Percentiles rank a stretch among this genome's conserved stretches.
These are phyloP conservation scores for Candida maris DNA, from an alignment of 805 yeast species.

Conservation along the genomic window DNA sequence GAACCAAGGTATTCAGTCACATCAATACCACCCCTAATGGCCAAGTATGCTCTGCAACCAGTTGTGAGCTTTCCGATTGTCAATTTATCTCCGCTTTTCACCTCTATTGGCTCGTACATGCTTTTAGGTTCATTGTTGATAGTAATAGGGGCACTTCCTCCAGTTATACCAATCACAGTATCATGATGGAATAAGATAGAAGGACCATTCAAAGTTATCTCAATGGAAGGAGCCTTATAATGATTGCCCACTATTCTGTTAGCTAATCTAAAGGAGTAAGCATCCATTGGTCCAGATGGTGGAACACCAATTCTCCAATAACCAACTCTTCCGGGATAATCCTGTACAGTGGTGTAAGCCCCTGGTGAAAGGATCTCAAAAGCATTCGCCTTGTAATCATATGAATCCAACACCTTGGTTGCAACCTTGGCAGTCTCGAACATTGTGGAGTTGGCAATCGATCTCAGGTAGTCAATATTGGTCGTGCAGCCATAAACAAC, in stretches of 20 bases:
- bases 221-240: slow-evolving; percentile 80
- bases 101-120: slow-evolving; percentile 70
- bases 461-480: slow-evolving; percentile 83
- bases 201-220: slow-evolving; percentile 86
- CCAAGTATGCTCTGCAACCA: slow-evolving; percentile 89
- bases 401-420: slow-evolving; percentile 84
- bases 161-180: slow-evolving; percentile 75
- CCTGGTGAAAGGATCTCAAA: slow-evolving; percentile 87
- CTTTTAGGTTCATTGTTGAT: slow-evolving; percentile 54
- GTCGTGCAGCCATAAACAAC: slow-evolving; percentile 85
- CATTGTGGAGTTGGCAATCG: slow-evolving; percentile 80
- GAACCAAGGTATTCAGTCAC: slow-evolving; percentile 93
- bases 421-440: slow-evolving; percentile 80
- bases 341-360: slow-evolving; percentile 94
- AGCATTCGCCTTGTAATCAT: slow-evolving; percentile 74
- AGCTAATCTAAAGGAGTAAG: slow-evolving; percentile 83
- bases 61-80: slow-evolving; percentile 73
- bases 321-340: slow-evolving; percentile 87
- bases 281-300: slow-evolving; percentile 98
- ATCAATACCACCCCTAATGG: slow-evolving; percentile 90
- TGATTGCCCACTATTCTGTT: slow-evolving; percentile 89
- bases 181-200: slow-evolving; percentile 79
- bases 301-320: slow-evolving; percentile 94
- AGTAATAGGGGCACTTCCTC: slow-evolving; percentile 71
- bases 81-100: slow-evolving; percentile 73